These are phyloP conservation scores for Neonectria ditissima DNA, from an alignment of 2,329 filamentous ascomycete genomes.

Conservation along the genomic window DNA sequence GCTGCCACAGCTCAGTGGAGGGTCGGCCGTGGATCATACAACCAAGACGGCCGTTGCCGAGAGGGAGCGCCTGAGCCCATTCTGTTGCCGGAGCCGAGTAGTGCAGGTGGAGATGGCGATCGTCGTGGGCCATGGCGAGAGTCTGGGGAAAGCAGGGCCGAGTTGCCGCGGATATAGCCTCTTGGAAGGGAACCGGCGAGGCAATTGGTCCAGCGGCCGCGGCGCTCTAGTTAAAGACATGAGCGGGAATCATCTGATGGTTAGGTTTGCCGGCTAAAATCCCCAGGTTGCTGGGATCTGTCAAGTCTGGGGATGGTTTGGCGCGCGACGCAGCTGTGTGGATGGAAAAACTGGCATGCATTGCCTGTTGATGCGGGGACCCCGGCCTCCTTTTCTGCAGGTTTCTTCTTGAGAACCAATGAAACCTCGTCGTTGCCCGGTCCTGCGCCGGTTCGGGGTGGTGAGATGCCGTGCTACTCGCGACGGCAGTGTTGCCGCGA, in stretches of 20 bases:
- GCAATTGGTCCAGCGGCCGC: slow-evolving; percentile 18
- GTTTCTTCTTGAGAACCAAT: slow-evolving; percentile 18
- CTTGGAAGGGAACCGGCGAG: neutral
- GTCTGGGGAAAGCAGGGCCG: slow-evolving; percentile 20
- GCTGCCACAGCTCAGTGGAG: slow-evolving; percentile 53
- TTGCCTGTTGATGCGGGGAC: slow-evolving; percentile 25
- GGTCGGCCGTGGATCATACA: slow-evolving; percentile 58
- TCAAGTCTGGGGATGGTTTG: slow-evolving; percentile 21
- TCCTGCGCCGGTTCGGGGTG: slow-evolving; percentile 12
- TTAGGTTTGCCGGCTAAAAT: slow-evolving; percentile 26
- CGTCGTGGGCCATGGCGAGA: neutral
- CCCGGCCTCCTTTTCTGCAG: slow-evolving; percentile 9
- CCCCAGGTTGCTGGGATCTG: slow-evolving; percentile 26
- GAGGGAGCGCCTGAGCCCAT: slow-evolving; percentile 55
- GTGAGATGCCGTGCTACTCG: slow-evolving; percentile 1
- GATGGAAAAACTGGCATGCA: slow-evolving; percentile 30
- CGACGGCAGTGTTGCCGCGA: slow-evolving; percentile 21
- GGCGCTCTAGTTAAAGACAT: slow-evolving; percentile 14
- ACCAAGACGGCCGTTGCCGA: slow-evolving; percentile 60
- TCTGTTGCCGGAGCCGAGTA: slow-evolving; percentile 40
- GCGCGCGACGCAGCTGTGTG: slow-evolving; percentile 14
- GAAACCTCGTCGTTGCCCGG: neutral
- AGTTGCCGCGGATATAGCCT: slow-evolving; percentile 14
- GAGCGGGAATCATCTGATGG: slow-evolving; percentile 13
- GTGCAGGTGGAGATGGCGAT: slow-evolving; percentile 35